phyloP scores from a whole-genome alignment of 805 yeast genomes.

The Priceomyces haplophilus region DNA sequence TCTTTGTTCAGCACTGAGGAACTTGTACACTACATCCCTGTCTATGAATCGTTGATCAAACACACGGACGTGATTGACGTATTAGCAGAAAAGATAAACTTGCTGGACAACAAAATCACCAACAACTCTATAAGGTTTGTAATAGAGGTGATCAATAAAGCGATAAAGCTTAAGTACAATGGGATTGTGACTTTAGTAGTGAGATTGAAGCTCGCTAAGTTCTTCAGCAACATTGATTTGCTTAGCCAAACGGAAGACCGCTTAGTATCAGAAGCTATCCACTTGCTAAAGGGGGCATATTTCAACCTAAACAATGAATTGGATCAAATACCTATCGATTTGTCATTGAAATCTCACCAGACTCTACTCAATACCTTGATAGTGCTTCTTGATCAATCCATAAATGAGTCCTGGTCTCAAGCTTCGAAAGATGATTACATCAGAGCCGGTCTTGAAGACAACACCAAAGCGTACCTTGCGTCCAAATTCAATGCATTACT shows the following conservation, averaged over 20 bases:
- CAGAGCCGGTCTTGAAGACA: constrained; percentile 46
- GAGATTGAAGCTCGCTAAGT: constrained; percentile 46
- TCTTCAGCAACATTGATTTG: constrained; percentile 42
- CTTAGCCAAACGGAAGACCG: constrained; percentile 39
- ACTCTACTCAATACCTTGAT: constrained; percentile 40
- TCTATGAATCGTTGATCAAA: constrained; percentile 36
- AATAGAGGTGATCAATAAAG: constrained; percentile 41
- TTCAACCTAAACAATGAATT: constrained; percentile 36
- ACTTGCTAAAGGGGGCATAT: constrained; percentile 31
- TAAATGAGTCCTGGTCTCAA: constrained; percentile 42
- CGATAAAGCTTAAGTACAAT: constrained; percentile 40
- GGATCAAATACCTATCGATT: constrained; percentile 32
- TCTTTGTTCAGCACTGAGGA: constrained; percentile 36
- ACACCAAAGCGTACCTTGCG: constrained; percentile 41
- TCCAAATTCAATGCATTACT: constrained; percentile 48
- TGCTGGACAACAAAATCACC: constrained; percentile 44
- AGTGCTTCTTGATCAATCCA: constrained; percentile 34
- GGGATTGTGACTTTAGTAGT: constrained; percentile 44
- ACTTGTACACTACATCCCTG: constrained; percentile 33
- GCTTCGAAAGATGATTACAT: constrained; percentile 43
- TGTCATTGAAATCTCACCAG: constrained; percentile 38
- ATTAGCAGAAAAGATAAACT: constrained; percentile 40
- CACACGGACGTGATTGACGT: constrained; percentile 41
- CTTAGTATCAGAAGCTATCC: constrained; percentile 27
- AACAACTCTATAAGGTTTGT: constrained; percentile 44